Conservation (phyloP, 495 filamentous ascomycete genomes). For the Talaromyces nanjingensis region DNA sequence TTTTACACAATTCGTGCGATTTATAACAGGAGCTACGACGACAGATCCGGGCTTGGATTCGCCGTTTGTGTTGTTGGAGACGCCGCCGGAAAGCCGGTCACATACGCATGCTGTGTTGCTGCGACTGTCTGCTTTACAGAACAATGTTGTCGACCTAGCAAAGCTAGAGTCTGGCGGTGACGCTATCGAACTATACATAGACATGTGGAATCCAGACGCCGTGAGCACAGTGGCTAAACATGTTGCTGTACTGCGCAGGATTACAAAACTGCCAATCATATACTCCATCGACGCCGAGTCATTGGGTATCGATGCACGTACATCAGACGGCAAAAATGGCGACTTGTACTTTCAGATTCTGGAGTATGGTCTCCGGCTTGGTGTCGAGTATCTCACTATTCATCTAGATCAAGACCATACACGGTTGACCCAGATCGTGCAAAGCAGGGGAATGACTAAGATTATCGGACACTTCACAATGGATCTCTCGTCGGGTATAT, state of each 20-base stretch:
- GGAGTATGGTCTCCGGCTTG: slow-evolving; percentile 62
- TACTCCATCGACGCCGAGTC: slow-evolving; percentile 55
- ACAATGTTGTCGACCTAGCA: slow-evolving; percentile 47
- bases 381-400: slow-evolving; percentile 65
- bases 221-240: slow-evolving; percentile 35
- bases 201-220: slow-evolving; percentile 49
- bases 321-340: slow-evolving; percentile 20
- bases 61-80: slow-evolving; percentile 63
- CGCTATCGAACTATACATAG: slow-evolving; percentile 65
- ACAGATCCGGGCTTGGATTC: slow-evolving; percentile 55
- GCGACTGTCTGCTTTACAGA: slow-evolving; percentile 52
- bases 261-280: slow-evolving; percentile 60
- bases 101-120: slow-evolving; percentile 62
- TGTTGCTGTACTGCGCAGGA: slow-evolving; percentile 42
- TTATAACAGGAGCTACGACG: slow-evolving; percentile 51
- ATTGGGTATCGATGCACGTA: slow-evolving; percentile 20
- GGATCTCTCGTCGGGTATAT: slow-evolving; percentile 39
- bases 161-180: slow-evolving; percentile 64
- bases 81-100: slow-evolving; percentile 56
- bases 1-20: slow-evolving; percentile 63
- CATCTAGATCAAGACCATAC: slow-evolving; percentile 49
- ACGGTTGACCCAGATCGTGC: slow-evolving; percentile 32
- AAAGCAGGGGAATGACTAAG: slow-evolving; percentile 58
- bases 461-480: slow-evolving; percentile 63
- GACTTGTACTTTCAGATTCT: slow-evolving; percentile 38